Conservation (phyloP, 1,284 basidiomycete species). For the Phlebopus sp. region DNA sequence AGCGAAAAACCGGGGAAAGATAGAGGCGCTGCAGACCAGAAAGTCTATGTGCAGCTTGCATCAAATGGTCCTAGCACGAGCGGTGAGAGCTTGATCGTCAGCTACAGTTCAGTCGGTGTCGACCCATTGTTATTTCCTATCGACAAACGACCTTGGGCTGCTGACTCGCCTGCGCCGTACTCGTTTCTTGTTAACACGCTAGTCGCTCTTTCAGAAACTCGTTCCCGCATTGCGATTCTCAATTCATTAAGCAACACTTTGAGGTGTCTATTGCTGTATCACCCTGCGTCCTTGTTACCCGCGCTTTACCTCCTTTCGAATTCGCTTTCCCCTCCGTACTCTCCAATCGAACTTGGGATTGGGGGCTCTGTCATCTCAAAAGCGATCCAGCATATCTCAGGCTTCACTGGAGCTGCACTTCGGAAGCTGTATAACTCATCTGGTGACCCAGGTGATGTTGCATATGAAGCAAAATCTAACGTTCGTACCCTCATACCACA, state of each 20-base stretch:
- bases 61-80: slow-evolving; percentile 6
- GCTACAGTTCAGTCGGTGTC: slow-evolving; percentile 39
- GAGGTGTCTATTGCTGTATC: slow-evolving; percentile 65
- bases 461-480: slow-evolving; percentile 79
- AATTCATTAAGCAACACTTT: slow-evolving; percentile 81
- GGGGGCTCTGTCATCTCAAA: slow-evolving; percentile 77
- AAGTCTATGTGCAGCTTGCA: background rate
- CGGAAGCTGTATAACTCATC: slow-evolving; percentile 61
- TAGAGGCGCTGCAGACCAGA: slow-evolving; percentile 2
- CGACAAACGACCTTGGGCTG: slow-evolving; percentile 37
- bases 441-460: slow-evolving; percentile 83
- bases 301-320: slow-evolving; percentile 92
- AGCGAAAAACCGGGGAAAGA: slow-evolving; percentile 4
- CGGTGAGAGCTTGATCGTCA: background rate
- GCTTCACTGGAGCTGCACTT: slow-evolving; percentile 66
- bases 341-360: slow-evolving; percentile 72
- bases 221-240: slow-evolving; percentile 79
- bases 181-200: slow-evolving; percentile 80
- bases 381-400: slow-evolving; percentile 82
- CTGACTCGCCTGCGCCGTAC: slow-evolving; percentile 61
- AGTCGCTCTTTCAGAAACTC: slow-evolving; percentile 68
- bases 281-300: slow-evolving; percentile 70
- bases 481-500: slow-evolving; percentile 76
- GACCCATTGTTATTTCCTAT: slow-evolving; percentile 46
- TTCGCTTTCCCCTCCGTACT: slow-evolving; percentile 78